Evolutionary conservation across 768 basidiomycete species (phyloP).

Genomic region (Lactarius deliciosus): DNA sequence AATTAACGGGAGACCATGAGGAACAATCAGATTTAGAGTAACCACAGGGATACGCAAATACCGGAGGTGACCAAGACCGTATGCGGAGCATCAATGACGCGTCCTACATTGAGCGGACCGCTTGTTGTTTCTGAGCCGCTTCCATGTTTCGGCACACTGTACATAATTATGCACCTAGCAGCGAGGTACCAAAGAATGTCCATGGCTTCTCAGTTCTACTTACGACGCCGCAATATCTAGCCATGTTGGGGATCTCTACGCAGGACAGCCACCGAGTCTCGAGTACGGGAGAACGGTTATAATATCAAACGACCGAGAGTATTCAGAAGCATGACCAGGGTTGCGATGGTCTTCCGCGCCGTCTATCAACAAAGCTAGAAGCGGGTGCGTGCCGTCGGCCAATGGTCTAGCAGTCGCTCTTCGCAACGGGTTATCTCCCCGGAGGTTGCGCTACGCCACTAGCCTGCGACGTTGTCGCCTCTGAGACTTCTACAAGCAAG

Average conservation of each 20-base stretch:
- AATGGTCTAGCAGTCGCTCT: not conserved
- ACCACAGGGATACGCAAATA: not conserved
- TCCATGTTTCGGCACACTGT: not conserved
- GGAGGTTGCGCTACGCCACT: not conserved
- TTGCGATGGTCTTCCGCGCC: not conserved
- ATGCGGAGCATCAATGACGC: no score
- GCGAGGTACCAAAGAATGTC: no score
- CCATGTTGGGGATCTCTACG: no score
- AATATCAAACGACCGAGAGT: not conserved
- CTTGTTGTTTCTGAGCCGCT: no score
- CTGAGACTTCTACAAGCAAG: not conserved
- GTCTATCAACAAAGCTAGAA: not conserved
- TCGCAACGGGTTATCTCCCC: constrained; percentile 7
- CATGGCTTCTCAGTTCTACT: not conserved
- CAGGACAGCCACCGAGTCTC: not conserved
- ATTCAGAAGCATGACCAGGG: not conserved
- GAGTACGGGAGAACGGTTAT: not conserved
- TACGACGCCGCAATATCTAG: not conserved
- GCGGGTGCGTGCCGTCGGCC: not conserved
- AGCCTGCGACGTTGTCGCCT: constrained; percentile 4
- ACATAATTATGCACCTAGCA: not conserved
- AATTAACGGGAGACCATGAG: not conserved
- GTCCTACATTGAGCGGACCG: not conserved
- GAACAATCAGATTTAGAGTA: not conserved
- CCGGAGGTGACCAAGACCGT: not conserved